Evolutionary conservation across 2,329 filamentous ascomycete species (phyloP).

Genomic region (Exophiala alcalophila): DNA sequence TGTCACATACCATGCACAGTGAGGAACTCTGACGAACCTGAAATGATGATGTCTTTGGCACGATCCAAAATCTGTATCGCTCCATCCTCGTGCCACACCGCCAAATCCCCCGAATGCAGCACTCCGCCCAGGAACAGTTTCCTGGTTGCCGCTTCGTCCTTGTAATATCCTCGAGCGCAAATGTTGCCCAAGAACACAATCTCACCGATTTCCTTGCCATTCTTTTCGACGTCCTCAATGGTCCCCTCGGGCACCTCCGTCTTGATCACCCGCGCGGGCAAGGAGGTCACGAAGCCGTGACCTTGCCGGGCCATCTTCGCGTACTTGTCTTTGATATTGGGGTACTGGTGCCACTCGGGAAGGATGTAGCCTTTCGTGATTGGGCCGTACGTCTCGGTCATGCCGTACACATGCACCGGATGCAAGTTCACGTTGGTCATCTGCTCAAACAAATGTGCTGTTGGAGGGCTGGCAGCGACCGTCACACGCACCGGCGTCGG

Average conservation of each 20-base stretch:
- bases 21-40: constrained; percentile 60
- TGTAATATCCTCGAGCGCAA: constrained; percentile 87
- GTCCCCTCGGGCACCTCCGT: constrained; percentile 61
- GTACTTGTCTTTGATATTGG: constrained; percentile 69
- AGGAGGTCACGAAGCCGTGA: constrained; percentile 80
- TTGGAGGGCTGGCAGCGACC: constrained; percentile 88
- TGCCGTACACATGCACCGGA: constrained; percentile 89
- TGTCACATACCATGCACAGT: background rate
- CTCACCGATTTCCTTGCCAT: constrained; percentile 76
- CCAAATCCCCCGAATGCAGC: constrained; percentile 85
- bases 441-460: constrained; percentile 83
- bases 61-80: constrained; percentile 89
- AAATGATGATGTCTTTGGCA: constrained; percentile 98
- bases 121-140: constrained; percentile 86
- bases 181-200: constrained; percentile 90
- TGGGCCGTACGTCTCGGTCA: constrained; percentile 87
- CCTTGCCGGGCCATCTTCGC: constrained; percentile 90
- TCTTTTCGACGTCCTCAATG: constrained; percentile 63
- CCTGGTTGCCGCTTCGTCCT: constrained; percentile 77
- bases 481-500: constrained; percentile 75
- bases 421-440: constrained; percentile 85
- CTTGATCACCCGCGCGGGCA: constrained; percentile 80
- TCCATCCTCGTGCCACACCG: constrained; percentile 89
- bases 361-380: constrained; percentile 92
- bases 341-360: constrained; percentile 75